Evolutionary conservation across 2,329 filamentous ascomycete species (phyloP).

Genomic region (Sporothrix variecibatus): DNA sequence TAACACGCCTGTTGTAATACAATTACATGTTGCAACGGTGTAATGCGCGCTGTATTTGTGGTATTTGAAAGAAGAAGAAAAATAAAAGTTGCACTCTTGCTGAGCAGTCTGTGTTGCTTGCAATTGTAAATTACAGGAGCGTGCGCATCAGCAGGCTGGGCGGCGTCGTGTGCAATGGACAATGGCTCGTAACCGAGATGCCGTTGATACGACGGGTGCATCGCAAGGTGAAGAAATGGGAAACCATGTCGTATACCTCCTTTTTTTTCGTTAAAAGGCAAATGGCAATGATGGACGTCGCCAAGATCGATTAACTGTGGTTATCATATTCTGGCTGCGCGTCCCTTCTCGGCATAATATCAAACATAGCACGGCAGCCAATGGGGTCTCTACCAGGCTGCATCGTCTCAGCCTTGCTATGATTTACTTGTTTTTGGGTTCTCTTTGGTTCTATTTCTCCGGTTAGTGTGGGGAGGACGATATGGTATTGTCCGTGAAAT

Average conservation of each 20-base stretch:
- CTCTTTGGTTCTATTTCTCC: neutral
- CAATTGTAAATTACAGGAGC: conserved; percentile 3
- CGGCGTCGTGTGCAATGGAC: neutral
- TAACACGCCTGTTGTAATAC: neutral
- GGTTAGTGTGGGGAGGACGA: neutral
- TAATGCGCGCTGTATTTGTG: conserved; percentile 8
- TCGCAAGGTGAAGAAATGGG: neutral
- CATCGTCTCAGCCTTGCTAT: conserved; percentile 14
- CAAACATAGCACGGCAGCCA: neutral
- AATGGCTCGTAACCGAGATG: neutral
- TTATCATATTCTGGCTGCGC: neutral
- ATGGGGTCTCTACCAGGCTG: neutral
- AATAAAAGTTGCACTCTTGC: neutral
- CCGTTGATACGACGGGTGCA: neutral
- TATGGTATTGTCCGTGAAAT: conserved; percentile 3
- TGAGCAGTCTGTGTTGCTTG: neutral
- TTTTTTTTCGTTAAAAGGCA: neutral
- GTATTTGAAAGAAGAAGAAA: neutral
- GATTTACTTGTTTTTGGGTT: neutral
- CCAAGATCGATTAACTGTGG: neutral
- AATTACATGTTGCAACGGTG: conserved; percentile 3
- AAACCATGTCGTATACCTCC: neutral
- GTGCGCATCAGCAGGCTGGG: neutral
- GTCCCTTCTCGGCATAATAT: conserved; percentile 8
- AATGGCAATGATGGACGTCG: neutral